These are phyloP conservation scores for Aristolochia californica DNA, from an alignment of 164 flowering plant genomes.

Conservation along the genomic window DNA sequence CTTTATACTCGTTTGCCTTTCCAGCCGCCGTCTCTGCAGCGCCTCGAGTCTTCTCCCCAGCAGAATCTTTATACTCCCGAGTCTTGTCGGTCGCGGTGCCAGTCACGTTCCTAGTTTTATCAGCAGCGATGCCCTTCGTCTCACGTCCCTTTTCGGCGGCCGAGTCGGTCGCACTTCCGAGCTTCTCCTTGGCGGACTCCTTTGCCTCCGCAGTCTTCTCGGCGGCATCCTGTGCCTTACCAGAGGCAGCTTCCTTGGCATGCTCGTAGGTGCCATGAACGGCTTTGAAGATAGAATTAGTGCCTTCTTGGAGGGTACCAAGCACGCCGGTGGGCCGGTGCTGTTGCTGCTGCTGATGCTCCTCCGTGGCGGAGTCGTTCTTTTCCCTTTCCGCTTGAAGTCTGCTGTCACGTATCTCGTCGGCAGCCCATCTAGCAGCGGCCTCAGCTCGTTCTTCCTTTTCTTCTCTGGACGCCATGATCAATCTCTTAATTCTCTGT, in stretches of 20 bases:
- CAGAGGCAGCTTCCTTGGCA: constrained; percentile 42
- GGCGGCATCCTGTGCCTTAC: constrained; percentile 17
- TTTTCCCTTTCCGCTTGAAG: background rate
- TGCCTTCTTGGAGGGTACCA: background rate
- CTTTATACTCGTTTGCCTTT: constrained; percentile 16
- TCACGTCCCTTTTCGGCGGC: constrained; percentile 9
- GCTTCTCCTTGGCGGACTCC: constrained; percentile 11
- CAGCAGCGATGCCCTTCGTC: constrained; percentile 14
- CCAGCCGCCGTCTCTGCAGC: constrained; percentile 17
- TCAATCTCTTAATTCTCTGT: background rate
- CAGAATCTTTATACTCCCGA: constrained; percentile 7
- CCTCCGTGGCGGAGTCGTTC: background rate
- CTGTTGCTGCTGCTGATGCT: background rate
- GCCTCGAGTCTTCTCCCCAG: constrained; percentile 23
- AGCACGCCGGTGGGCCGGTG: constrained; percentile 7
- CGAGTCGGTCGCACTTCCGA: constrained; percentile 8
- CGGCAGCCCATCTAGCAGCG: constrained; percentile 7
- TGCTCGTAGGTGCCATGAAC: constrained; percentile 41
- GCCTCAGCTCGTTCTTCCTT: constrained; percentile 16
- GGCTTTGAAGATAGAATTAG: constrained; percentile 23
- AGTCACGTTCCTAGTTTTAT: constrained; percentile 6
- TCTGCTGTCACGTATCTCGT: constrained; percentile 8
- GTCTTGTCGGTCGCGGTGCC: constrained; percentile 16
- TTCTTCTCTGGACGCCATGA: constrained; percentile 14
- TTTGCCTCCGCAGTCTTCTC: constrained; percentile 25